Percentiles rank a stretch among this genome's conserved stretches.
Conservation (phyloP, 2,329 filamentous ascomycete species). For the Diaporthe australafricana region DNA sequence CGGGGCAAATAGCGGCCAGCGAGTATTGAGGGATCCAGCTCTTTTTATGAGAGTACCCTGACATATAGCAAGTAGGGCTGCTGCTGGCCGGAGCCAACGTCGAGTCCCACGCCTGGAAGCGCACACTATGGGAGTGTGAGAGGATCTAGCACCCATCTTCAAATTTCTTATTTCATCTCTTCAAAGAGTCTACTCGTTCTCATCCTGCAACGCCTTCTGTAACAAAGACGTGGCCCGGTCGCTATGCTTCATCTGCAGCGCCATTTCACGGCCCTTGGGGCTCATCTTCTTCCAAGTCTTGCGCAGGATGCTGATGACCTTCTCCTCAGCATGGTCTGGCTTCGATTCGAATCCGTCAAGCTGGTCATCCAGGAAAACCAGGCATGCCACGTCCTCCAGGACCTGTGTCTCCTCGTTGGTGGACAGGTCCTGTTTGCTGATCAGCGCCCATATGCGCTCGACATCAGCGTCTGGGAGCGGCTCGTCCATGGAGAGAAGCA, state of each 20-base stretch:
- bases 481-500: conserved; percentile 57
- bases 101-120: background rate
- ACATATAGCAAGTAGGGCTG: background rate
- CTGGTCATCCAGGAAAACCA: conserved; percentile 90
- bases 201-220: conserved; percentile 65
- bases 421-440: conserved; percentile 81
- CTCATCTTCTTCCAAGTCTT: conserved; percentile 86
- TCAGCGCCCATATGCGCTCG: conserved; percentile 74
- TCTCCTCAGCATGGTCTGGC: conserved; percentile 77
- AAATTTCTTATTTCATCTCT: background rate
- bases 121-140: background rate
- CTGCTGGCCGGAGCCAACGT: background rate
- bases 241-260: conserved; percentile 73
- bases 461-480: conserved; percentile 62
- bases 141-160: background rate
- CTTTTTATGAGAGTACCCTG: background rate
- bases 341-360: conserved; percentile 82
- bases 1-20: background rate
- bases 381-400: conserved; percentile 86
- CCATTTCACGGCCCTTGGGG: conserved; percentile 69
- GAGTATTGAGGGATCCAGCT: background rate
- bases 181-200: background rate
- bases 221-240: conserved; percentile 72
- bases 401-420: conserved; percentile 73
- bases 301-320: conserved; percentile 76